These are phyloP conservation scores for Adenanthera pavonina DNA, from an alignment of 306 rosid species.

Conservation along the genomic window DNA sequence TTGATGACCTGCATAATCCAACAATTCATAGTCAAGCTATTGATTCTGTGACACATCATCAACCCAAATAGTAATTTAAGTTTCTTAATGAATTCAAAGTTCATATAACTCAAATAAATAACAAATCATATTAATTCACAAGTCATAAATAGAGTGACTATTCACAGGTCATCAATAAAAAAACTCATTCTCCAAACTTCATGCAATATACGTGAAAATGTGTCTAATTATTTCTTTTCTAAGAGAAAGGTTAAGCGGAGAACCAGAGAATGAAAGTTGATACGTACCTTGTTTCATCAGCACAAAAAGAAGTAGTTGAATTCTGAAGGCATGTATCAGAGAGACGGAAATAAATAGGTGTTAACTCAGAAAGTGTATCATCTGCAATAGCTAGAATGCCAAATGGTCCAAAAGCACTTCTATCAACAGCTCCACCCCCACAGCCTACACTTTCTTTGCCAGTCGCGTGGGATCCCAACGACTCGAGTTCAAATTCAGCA, in stretches of 20 bases:
- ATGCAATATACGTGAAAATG: too few species aligned
- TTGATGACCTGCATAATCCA: slow-evolving; percentile 68
- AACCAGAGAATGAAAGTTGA: not conserved
- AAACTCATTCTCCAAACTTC: too few species aligned
- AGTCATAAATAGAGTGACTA: too few species aligned
- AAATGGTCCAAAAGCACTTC: slow-evolving; percentile 76
- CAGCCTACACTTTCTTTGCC: slow-evolving; percentile 50
- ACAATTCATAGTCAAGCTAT: not conserved
- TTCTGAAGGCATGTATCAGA: slow-evolving; percentile 43
- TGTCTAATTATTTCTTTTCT: not conserved
- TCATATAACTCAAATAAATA: not conserved
- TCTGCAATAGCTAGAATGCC: slow-evolving; percentile 79
- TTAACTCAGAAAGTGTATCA: slow-evolving; percentile 71
- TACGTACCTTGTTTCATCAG: slow-evolving; percentile 70
- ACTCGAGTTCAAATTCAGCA: slow-evolving; percentile 70
- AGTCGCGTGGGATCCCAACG: slow-evolving; percentile 31
- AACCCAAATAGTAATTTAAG: not conserved
- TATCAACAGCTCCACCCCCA: slow-evolving; percentile 65
- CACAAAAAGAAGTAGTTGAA: slow-evolving; percentile 65
- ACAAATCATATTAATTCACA: not conserved
- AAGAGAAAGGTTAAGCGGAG: not conserved
- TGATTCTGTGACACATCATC: not conserved
- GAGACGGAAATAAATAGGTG: slow-evolving; percentile 68
- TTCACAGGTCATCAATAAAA: too few species aligned
- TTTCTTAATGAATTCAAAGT: not conserved